phyloP scores from a whole-genome alignment of 1,139 yeast genomes.

The Chernovozyma sophiae-reginae region DNA sequence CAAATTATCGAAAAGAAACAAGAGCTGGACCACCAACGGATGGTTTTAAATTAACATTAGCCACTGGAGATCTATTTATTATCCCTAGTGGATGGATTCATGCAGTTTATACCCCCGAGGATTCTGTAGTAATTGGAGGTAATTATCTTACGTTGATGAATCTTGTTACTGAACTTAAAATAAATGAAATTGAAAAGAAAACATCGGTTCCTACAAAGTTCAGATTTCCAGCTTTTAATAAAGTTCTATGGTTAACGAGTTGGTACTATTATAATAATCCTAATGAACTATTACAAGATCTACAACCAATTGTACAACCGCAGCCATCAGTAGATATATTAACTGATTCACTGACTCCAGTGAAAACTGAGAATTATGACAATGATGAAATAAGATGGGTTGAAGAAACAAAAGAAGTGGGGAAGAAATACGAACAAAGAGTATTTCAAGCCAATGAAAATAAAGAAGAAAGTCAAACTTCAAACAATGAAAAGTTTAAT shows the following conservation, averaged over 20 bases:
- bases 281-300: slow-evolving; percentile 19
- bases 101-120: slow-evolving; percentile 79
- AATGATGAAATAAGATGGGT: neutral
- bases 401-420: neutral
- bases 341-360: neutral
- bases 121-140: slow-evolving; percentile 83
- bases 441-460: neutral
- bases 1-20: slow-evolving; percentile 33
- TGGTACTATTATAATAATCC: slow-evolving; percentile 35
- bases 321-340: neutral
- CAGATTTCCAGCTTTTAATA: slow-evolving; percentile 73
- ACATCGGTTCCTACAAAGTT: slow-evolving; percentile 75
- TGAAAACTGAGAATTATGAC: neutral
- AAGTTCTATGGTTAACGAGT: slow-evolving; percentile 64
- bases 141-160: slow-evolving; percentile 70
- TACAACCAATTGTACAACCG: neutral
- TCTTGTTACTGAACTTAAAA: slow-evolving; percentile 56
- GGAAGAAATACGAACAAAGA: neutral
- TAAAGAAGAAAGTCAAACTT: neutral
- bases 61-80: slow-evolving; percentile 69
- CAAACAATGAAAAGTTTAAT: neutral
- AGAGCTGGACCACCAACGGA: slow-evolving; percentile 25
- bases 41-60: slow-evolving; percentile 64
- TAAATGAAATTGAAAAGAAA: slow-evolving; percentile 56
- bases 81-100: slow-evolving; percentile 96